Percentiles rank a stretch among this genome's conserved stretches.
These are phyloP conservation scores for Dryas alaskensis DNA, from an alignment of 306 rosid species.

Conservation along the genomic window DNA sequence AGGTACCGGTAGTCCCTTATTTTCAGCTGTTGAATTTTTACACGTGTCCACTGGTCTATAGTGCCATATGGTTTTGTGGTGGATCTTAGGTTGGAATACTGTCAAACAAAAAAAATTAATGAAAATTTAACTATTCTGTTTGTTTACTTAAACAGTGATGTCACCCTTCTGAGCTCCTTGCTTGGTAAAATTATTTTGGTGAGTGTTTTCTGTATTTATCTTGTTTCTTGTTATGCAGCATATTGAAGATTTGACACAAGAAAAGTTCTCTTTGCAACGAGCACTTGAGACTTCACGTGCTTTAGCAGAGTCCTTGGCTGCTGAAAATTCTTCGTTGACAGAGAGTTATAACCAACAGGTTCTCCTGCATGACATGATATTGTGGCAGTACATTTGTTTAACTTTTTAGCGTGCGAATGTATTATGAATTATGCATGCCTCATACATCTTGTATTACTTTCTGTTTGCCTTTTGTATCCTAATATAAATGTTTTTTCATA, in stretches of 20 bases:
- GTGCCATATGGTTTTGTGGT: neutral
- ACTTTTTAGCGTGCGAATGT: neutral
- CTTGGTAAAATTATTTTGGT: neutral
- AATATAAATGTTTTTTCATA: neutral
- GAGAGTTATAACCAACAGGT: constrained; percentile 96
- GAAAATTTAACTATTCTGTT: neutral
- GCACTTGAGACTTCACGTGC: constrained; percentile 78
- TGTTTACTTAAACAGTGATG: neutral
- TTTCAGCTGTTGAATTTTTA: constrained; percentile 20
- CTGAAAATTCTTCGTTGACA: constrained; percentile 94
- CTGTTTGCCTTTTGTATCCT: neutral
- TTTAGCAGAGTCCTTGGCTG: constrained; percentile 81
- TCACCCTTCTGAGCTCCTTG: constrained; percentile 1
- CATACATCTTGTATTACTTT: neutral
- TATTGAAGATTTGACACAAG: constrained; percentile 95
- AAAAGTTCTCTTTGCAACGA: constrained; percentile 86
- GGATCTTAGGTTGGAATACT: neutral
- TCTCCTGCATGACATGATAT: constrained; percentile 21
- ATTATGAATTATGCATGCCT: neutral
- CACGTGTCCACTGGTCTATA: constrained; percentile 5
- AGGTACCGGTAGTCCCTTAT: constrained; percentile 47
- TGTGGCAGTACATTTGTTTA: constrained; percentile 3
- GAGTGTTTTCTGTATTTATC: neutral
- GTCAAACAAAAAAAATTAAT: neutral
- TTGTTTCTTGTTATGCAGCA: constrained; percentile 50